Evolutionary conservation across 2,329 filamentous ascomycete species (phyloP).

Genomic region (Thielaviopsis cerberus): DNA sequence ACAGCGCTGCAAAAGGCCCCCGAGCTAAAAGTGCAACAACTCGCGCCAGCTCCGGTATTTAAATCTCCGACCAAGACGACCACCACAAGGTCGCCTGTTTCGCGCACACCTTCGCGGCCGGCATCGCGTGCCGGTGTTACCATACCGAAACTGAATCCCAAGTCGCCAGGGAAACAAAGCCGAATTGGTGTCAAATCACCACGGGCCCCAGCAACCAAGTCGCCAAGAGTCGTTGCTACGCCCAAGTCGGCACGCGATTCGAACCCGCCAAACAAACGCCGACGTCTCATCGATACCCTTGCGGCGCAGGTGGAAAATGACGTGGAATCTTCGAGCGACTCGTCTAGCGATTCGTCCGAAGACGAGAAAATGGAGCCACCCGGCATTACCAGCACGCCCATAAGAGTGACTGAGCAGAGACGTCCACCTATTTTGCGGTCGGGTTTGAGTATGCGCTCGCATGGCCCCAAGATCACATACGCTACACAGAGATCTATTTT

Average conservation of each 20-base stretch:
- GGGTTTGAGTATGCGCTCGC: constrained; percentile 5
- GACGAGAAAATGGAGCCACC: neutral
- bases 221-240: neutral
- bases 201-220: neutral
- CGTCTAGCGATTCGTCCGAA: constrained; percentile 12
- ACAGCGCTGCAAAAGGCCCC: neutral
- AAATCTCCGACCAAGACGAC: neutral
- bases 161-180: neutral
- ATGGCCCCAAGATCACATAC: constrained; percentile 23
- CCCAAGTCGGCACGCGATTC: neutral
- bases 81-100: neutral
- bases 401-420: neutral
- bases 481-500: constrained; percentile 17
- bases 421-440: neutral
- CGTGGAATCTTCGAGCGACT: constrained; percentile 13
- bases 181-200: neutral
- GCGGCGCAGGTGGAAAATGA: constrained; percentile 22
- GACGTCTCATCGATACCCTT: constrained; percentile 26
- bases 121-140: neutral
- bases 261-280: constrained; percentile 7
- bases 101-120: neutral
- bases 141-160: neutral
- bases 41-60: neutral
- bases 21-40: neutral
- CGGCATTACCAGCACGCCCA: neutral